phyloP scores from a whole-genome alignment of 2,329 filamentous ascomycete genomes.

The Pseudogymnoascus sp. region DNA sequence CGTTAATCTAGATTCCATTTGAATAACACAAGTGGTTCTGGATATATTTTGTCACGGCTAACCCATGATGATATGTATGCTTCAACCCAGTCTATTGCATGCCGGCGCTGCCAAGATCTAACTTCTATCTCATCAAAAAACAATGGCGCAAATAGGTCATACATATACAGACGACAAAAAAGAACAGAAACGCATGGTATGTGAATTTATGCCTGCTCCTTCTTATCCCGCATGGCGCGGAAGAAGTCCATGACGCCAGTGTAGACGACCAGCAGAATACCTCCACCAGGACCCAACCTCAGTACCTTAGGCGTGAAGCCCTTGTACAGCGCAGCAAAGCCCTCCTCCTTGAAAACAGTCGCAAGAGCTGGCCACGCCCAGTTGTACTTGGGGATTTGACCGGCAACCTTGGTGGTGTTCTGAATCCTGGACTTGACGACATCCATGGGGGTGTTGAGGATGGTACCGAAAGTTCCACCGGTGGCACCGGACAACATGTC shows the following conservation, averaged over 20 bases:
- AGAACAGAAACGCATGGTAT: background rate
- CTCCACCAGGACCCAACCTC: slow-evolving; percentile 55
- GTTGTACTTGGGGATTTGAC: slow-evolving; percentile 87
- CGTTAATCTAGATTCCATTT: background rate
- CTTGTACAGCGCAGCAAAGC: slow-evolving; percentile 88
- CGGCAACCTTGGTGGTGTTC: slow-evolving; percentile 79
- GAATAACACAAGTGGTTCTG: background rate
- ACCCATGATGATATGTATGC: background rate
- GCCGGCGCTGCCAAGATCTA: background rate
- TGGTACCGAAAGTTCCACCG: slow-evolving; percentile 83
- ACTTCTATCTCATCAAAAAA: slow-evolving; percentile 8
- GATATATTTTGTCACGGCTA: slow-evolving; percentile 4
- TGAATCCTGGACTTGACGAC: slow-evolving; percentile 98
- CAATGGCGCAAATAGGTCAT: background rate
- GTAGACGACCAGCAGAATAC: slow-evolving; percentile 73
- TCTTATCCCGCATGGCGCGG: slow-evolving; percentile 46
- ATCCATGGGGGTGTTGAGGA: slow-evolving; percentile 92
- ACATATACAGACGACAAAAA: background rate
- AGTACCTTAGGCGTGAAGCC: slow-evolving; percentile 95
- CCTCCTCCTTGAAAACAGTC: slow-evolving; percentile 88
- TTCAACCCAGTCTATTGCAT: background rate
- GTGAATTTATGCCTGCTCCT: slow-evolving; percentile 4
- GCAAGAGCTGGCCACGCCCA: slow-evolving; percentile 88
- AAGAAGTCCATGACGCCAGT: slow-evolving; percentile 92
- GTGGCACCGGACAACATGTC: slow-evolving; percentile 80